Evolutionary conservation across 768 basidiomycete species (phyloP).

Genomic region (Agrocybe pediades): DNA sequence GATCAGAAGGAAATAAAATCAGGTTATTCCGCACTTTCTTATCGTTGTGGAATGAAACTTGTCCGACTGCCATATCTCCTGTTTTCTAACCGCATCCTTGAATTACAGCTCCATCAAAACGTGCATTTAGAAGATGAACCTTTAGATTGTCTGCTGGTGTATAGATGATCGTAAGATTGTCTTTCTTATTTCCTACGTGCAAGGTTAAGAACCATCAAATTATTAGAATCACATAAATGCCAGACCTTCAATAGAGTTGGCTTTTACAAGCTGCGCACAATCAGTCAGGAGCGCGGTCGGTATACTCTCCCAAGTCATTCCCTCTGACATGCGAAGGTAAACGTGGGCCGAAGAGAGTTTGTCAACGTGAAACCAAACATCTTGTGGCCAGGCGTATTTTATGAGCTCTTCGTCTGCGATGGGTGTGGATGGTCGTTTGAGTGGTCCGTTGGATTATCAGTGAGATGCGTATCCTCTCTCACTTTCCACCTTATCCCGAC

Average conservation of each 20-base stretch:
- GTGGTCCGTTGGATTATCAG: slow-evolving; percentile 12
- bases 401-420: slow-evolving; percentile 90
- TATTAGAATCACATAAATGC: background rate
- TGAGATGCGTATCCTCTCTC: slow-evolving; percentile 27
- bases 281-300: slow-evolving; percentile 78
- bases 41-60: slow-evolving; percentile 93
- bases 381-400: slow-evolving; percentile 87
- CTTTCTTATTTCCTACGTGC: slow-evolving; percentile 88
- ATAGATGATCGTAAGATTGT: slow-evolving; percentile 90
- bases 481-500: slow-evolving; percentile 97
- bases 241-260: slow-evolving; percentile 93
- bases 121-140: slow-evolving; percentile 44
- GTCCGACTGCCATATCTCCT: slow-evolving; percentile 96
- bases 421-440: slow-evolving; percentile 18
- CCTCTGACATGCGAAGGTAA: slow-evolving; percentile 85
- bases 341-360: slow-evolving; percentile 97
- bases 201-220: background rate
- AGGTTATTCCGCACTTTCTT: slow-evolving; percentile 77
- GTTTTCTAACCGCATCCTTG: slow-evolving; percentile 66
- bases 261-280: slow-evolving; percentile 95
- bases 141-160: slow-evolving; percentile 92
- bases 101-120: background rate
- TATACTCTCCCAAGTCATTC: slow-evolving; percentile 88
- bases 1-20: background rate
- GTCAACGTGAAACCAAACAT: slow-evolving; percentile 97